Evolutionary conservation across 345 rosid genomes (phyloP), one percentile per base, ranked within the genome.

Genomic region (Arabis hirsuta): DNA sequence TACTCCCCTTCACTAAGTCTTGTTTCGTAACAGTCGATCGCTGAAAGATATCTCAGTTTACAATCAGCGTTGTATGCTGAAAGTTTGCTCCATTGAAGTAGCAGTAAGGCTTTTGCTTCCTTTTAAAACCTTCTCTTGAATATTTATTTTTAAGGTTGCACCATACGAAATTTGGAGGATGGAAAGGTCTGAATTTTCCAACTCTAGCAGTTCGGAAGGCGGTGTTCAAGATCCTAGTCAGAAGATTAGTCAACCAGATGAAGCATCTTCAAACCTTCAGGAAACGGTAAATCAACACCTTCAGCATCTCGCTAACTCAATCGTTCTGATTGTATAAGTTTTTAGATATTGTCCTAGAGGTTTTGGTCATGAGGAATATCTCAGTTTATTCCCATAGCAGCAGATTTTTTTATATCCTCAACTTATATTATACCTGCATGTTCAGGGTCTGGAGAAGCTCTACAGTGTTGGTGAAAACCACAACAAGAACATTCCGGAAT

Each of bases 121-220:
- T 70, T 7, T 56, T 16, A n/a, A 62, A n/a, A 36, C 3, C 1
- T 41, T 41, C 26, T 59, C 46, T 60, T 52, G 50, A 31, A 61
- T 69, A 66, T 72, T 59, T 44, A 39, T 29, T 44, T 81, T 71
- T 57, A 88, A 95, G 99, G 96, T 88, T 65, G 85, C 85, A 47
- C 99, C 99, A 44, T 69, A 64, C 79, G 95, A 91, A 69, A 87
- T 94, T 78, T 78, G 78, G 71, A 84, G 76, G 26, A 75, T 85
- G 70, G 89, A 89, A 61, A 89, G 82, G 79, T 75, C 81, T 73
- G 96, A 89, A 71, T 82, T 56, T 61, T 75, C 84, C 55, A 69
- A 75, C 56, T 55, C 80, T 48, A 55, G 82, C 61, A 47, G 61
- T 32, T 19, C 74, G 22, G 93, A 82, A 76, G 85, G 73, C 64